These are phyloP conservation scores for Pseudogymnoascus verrucosus DNA, from an alignment of 2,329 filamentous ascomycete species.

Conservation along the genomic window DNA sequence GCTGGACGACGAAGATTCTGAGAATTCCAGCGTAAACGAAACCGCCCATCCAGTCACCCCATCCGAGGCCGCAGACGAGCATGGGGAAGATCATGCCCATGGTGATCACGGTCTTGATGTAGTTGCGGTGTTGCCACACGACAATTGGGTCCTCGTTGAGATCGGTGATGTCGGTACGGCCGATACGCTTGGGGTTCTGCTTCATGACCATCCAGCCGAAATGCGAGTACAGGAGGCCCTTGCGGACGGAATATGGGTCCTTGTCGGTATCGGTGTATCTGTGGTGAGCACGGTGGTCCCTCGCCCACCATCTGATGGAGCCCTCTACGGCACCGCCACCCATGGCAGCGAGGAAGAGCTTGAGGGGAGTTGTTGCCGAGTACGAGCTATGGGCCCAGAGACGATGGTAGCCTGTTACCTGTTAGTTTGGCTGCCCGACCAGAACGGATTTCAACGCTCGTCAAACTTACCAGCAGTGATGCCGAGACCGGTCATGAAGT, in stretches of 20 bases:
- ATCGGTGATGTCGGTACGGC: slow-evolving; percentile 81
- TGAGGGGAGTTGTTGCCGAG: slow-evolving; percentile 66
- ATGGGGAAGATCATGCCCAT: slow-evolving; percentile 74
- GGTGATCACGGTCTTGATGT: slow-evolving; percentile 68
- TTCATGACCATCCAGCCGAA: slow-evolving; percentile 91
- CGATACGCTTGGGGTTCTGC: slow-evolving; percentile 84
- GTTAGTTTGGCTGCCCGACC: neutral
- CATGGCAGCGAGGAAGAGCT: slow-evolving; percentile 73
- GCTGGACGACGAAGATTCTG: slow-evolving; percentile 82
- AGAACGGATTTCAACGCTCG: neutral
- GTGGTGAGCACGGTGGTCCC: slow-evolving; percentile 81
- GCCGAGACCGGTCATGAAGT: slow-evolving; percentile 75
- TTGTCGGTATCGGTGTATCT: slow-evolving; percentile 89
- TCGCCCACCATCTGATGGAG: slow-evolving; percentile 83
- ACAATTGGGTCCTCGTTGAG: slow-evolving; percentile 80
- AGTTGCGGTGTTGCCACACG: slow-evolving; percentile 81
- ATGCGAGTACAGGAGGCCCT: slow-evolving; percentile 77
- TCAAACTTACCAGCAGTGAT: slow-evolving; percentile 61
- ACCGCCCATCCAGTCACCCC: slow-evolving; percentile 74
- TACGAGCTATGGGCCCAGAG: slow-evolving; percentile 83
- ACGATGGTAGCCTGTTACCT: slow-evolving; percentile 58
- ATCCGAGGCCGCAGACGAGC: slow-evolving; percentile 66
- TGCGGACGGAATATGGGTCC: slow-evolving; percentile 85
- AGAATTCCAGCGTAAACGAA: slow-evolving; percentile 81
- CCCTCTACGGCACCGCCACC: slow-evolving; percentile 79